Base-by-base conservation (phyloP, 2,329 filamentous ascomycete genomes). In the Ilyonectria destructans region DNA sequence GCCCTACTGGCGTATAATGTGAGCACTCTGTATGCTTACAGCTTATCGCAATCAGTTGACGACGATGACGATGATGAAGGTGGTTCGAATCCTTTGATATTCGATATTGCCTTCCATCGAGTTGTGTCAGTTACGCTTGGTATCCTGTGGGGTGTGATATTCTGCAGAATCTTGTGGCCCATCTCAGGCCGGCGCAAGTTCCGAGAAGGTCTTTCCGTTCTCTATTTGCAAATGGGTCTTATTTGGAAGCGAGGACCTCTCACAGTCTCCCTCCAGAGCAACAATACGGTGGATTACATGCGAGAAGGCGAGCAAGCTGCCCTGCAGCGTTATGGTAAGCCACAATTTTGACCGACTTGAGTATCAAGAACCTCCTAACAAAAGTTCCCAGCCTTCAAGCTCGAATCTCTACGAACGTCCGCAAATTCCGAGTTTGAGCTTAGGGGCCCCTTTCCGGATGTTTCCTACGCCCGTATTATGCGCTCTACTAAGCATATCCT, bases 1-100 rank as follows among this genome's bases (percentile, higher is more conserved):
- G 96, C 97, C 69, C 89, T 98, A 77, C 88, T 99, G 52, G 97
- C 96, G 1, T 99, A 98, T 85, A 99, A 99, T 77, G 91, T 99
- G 49, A 96, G 94, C 19, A 94, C 94, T 8, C 87, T 99, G 3
- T 99, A 99, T 79, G 94, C 95, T 10, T 99, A 98, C 82, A 96
- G 93, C 61, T 86, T 98, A 10, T 92, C 93, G 0, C 91, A 94
- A 69, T 88, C 89, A 69, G 94, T 97, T 55, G 90, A 92, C 5
- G 91, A 95, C 55, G 92, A 94, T 62, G 91, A 97, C 65, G 94
- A 97, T 52, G 95, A 97, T 71, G 95, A 98, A 81, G 95, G 95
- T 31, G 95, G 95, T 6, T 86, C 90, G 4, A 88, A 92, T 67
- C 96, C 96, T 0, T 88, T 95, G 45, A 98, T 99, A 69, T 90